phyloP scores from a whole-genome alignment of 257 asterid species.

The Solanum megistacrolobum region DNA sequence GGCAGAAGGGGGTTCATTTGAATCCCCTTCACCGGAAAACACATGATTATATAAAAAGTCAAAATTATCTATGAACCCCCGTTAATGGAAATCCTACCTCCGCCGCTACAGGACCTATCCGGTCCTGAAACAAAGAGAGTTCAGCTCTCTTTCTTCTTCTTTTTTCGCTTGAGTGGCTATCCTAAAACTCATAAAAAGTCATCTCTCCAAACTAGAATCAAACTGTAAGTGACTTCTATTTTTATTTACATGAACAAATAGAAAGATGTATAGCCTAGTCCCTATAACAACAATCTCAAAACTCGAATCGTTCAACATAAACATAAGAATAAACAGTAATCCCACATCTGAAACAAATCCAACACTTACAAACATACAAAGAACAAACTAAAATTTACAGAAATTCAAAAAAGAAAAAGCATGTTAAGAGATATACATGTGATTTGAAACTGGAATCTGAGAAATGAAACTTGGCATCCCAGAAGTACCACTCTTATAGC shows the following conservation, averaged over 20 bases:
- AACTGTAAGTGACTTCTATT: neutral
- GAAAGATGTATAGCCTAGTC: neutral
- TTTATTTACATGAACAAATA: neutral
- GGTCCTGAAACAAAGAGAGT: neutral
- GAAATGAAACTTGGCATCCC: slow-evolving; percentile 86
- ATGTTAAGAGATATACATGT: slow-evolving; percentile 30
- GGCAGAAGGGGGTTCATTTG: neutral
- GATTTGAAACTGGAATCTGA: slow-evolving; percentile 45
- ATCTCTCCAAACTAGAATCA: neutral
- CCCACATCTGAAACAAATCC: neutral
- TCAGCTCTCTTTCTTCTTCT: neutral
- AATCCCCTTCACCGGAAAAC: neutral
- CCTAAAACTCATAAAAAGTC: neutral
- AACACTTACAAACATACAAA: neutral
- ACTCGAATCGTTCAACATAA: neutral
- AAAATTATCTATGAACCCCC: neutral
- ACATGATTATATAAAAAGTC: neutral
- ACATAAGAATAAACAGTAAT: neutral
- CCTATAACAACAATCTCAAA: neutral
- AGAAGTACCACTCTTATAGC: slow-evolving; percentile 25
- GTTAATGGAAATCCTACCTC: neutral
- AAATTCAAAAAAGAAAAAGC: neutral
- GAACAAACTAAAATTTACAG: neutral
- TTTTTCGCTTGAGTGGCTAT: neutral
- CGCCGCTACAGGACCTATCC: neutral